Conservation (phyloP, 2,329 filamentous ascomycete species). For the Chalaropsis thielavioides region DNA sequence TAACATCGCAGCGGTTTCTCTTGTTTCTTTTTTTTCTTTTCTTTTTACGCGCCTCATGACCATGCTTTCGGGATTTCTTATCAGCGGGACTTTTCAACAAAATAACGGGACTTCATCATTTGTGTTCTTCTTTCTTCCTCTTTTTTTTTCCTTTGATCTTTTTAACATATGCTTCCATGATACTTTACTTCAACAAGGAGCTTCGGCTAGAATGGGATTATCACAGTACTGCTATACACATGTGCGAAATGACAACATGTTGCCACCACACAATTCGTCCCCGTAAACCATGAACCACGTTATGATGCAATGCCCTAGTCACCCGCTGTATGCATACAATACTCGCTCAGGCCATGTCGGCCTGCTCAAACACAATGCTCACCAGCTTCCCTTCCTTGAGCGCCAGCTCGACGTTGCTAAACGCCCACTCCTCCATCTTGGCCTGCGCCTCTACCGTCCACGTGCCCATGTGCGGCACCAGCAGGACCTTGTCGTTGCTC, state of each 20-base stretch:
- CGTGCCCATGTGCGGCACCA: slow-evolving; percentile 78
- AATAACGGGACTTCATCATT: slow-evolving; percentile 17
- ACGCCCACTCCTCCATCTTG: slow-evolving; percentile 62
- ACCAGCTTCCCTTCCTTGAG: slow-evolving; percentile 47
- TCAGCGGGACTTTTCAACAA: slow-evolving; percentile 19
- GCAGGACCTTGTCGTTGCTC: slow-evolving; percentile 53
- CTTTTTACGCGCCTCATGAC: slow-evolving; percentile 19
- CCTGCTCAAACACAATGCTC: slow-evolving; percentile 61
- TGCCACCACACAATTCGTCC: not conserved
- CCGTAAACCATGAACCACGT: not conserved
- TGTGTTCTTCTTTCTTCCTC: slow-evolving; percentile 9
- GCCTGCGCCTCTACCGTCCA: slow-evolving; percentile 53
- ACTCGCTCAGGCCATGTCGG: slow-evolving; percentile 13
- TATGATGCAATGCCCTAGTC: not conserved
- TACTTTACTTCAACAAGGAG: slow-evolving; percentile 11
- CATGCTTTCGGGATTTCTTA: slow-evolving; percentile 18
- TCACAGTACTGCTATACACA: slow-evolving; percentile 3
- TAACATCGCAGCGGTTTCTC: slow-evolving; percentile 16
- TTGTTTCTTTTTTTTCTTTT: slow-evolving; percentile 8
- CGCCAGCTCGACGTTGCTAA: slow-evolving; percentile 53
- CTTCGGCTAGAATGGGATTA: slow-evolving; percentile 10
- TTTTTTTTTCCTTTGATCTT: slow-evolving; percentile 20
- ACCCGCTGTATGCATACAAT: not conserved
- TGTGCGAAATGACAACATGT: not conserved
- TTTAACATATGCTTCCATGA: slow-evolving; percentile 10